phyloP scores from a whole-genome alignment of 352 stramenopile species.

The Phytophthora ramorum region DNA sequence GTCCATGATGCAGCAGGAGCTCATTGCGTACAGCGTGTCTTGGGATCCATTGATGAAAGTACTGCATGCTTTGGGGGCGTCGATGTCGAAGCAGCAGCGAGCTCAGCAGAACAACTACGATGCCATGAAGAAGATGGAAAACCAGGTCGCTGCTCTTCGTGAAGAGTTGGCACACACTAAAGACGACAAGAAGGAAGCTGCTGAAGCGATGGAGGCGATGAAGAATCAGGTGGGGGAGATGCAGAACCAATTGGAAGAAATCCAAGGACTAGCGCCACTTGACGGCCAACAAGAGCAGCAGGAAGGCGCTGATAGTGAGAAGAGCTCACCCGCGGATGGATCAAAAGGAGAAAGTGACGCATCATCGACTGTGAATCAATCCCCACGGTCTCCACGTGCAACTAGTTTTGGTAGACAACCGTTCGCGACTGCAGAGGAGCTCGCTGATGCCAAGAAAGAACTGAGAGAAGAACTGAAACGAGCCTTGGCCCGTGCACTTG shows the following conservation, averaged over 20 bases:
- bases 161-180: slow-evolving; percentile 52
- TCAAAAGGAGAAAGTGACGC: not conserved
- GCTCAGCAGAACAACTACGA: slow-evolving; percentile 42
- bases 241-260: slow-evolving; percentile 48
- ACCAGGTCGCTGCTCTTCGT: slow-evolving; percentile 52
- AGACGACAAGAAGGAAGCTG: slow-evolving; percentile 62
- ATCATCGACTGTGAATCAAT: slow-evolving; percentile 6
- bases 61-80: slow-evolving; percentile 59
- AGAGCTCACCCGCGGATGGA: slow-evolving; percentile 8
- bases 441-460: slow-evolving; percentile 51
- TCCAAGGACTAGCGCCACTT: slow-evolving; percentile 24
- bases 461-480: slow-evolving; percentile 55
- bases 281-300: slow-evolving; percentile 29
- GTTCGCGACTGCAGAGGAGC: slow-evolving; percentile 57
- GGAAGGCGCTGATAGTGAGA: slow-evolving; percentile 3
- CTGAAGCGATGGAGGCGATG: slow-evolving; percentile 50
- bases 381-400: slow-evolving; percentile 17
- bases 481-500: slow-evolving; percentile 53
- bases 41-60: slow-evolving; percentile 78
- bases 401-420: slow-evolving; percentile 17
- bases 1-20: slow-evolving; percentile 64
- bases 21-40: slow-evolving; percentile 77
- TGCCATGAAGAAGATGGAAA: slow-evolving; percentile 62
- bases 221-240: slow-evolving; percentile 59
- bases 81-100: slow-evolving; percentile 63